These are phyloP conservation scores for Jamesozyma rosinii DNA, from an alignment of 805 yeast genomes.

Conservation along the genomic window DNA sequence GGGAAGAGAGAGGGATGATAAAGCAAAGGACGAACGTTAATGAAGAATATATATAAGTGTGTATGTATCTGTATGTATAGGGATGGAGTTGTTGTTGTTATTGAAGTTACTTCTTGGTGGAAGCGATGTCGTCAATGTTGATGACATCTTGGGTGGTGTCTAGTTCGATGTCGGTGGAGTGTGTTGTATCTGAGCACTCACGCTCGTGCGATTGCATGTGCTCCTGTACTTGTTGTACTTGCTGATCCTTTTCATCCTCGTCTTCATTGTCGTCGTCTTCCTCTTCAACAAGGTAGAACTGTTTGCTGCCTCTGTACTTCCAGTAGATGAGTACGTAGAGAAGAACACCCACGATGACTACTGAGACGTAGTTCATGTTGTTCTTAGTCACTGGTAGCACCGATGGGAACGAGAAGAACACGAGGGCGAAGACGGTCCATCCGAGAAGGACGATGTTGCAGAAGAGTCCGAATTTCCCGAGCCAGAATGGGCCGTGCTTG, in stretches of 20 bases:
- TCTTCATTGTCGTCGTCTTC: conserved; percentile 16
- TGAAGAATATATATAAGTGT: background rate
- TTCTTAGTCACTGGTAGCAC: conserved; percentile 51
- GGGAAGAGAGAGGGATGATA: too few relatives aligned
- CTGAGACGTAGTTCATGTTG: conserved; percentile 60
- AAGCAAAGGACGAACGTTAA: conserved; percentile 14
- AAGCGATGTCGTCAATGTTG: background rate
- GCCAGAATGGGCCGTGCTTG: conserved; percentile 59
- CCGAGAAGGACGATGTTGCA: conserved; percentile 41
- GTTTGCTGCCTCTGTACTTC: conserved; percentile 35
- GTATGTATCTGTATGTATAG: too few relatives aligned
- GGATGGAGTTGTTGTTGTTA: too few relatives aligned
- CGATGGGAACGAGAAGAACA: conserved; percentile 59
- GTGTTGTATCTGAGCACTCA: background rate
- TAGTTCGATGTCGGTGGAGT: background rate
- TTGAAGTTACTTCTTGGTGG: too few relatives aligned
- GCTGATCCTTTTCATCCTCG: conserved; percentile 1
- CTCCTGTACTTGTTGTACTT: background rate
- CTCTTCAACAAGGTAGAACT: conserved; percentile 27
- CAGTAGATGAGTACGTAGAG: conserved; percentile 43
- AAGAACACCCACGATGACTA: conserved; percentile 42
- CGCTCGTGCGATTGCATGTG: background rate
- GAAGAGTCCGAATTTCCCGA: conserved; percentile 45
- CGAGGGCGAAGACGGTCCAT: conserved; percentile 52
- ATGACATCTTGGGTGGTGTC: background rate